These are phyloP conservation scores for Cladosporium sp. DNA, from an alignment of 2,329 filamentous ascomycete species.

Conservation along the genomic window DNA sequence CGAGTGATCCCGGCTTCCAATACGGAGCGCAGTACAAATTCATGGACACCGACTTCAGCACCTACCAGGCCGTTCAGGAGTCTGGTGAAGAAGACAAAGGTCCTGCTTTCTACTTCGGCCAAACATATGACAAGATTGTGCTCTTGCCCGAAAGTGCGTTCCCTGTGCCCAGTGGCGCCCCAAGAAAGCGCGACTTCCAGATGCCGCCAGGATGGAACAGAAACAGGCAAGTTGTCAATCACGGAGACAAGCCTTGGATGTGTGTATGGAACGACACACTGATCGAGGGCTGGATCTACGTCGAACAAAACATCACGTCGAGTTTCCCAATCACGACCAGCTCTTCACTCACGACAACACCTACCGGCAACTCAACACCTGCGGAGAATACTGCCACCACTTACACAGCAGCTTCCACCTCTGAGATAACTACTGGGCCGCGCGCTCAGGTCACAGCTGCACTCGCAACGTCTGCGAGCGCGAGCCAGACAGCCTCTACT, in stretches of 20 bases:
- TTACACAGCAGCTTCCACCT: constrained; percentile 6
- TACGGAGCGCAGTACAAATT: constrained; percentile 62
- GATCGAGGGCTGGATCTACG: constrained; percentile 68
- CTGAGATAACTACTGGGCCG: neutral
- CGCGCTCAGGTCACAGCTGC: neutral
- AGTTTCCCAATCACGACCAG: constrained; percentile 20
- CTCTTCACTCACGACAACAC: constrained; percentile 19
- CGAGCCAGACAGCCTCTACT: constrained; percentile 11
- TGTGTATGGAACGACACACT: constrained; percentile 70
- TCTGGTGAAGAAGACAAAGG: constrained; percentile 58
- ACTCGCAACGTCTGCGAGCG: neutral
- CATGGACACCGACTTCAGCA: constrained; percentile 45
- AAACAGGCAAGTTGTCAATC: constrained; percentile 47
- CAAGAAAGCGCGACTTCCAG: constrained; percentile 20
- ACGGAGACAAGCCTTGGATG: constrained; percentile 67
- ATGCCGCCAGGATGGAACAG: constrained; percentile 32
- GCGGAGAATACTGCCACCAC: neutral
- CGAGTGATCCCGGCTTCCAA: constrained; percentile 41
- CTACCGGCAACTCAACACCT: constrained; percentile 18
- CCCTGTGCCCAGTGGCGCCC: neutral
- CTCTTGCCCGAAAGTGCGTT: constrained; percentile 50
- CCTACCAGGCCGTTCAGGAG: constrained; percentile 59
- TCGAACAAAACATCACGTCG: constrained; percentile 53
- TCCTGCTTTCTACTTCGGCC: constrained; percentile 65
- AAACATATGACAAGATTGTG: constrained; percentile 66